Conservation (phyloP, 805 yeast species). For the Lachancea kluyveri region DNA sequence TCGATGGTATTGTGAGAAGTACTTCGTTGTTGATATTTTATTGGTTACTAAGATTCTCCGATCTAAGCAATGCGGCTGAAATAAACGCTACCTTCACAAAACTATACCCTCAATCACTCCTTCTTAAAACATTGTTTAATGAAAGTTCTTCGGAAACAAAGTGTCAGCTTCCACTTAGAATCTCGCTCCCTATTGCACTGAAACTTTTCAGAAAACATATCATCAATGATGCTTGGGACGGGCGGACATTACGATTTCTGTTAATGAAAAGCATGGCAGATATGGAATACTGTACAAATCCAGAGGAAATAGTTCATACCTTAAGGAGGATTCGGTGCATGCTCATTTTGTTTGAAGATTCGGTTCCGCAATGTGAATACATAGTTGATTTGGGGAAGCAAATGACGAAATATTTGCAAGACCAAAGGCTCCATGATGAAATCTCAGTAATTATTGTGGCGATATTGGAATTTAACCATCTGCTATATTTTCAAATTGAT, state of each 20-base stretch:
- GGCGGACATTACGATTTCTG: conserved; percentile 11
- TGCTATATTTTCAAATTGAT: conserved; percentile 3
- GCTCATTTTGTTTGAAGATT: conserved; percentile 11
- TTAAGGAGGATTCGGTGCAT: conserved; percentile 18
- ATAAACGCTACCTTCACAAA: not conserved
- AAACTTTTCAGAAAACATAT: conserved; percentile 7
- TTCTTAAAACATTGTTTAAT: not conserved
- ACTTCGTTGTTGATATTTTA: conserved; percentile 5
- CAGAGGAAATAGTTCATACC: conserved; percentile 10
- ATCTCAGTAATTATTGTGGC: conserved; percentile 8
- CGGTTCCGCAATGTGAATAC: conserved; percentile 3
- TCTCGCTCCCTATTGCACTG: conserved; percentile 9
- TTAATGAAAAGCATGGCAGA: conserved; percentile 18
- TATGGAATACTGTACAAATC: conserved; percentile 8
- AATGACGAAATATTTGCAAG: conserved; percentile 11
- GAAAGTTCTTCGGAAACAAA: not conserved
- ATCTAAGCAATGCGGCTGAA: conserved; percentile 3
- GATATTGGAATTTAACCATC: conserved; percentile 7
- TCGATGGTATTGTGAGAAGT: not conserved
- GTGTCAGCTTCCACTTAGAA: conserved; percentile 9
- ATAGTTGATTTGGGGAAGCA: conserved; percentile 7
- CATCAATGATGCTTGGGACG: not conserved
- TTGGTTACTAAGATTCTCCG: conserved; percentile 7
- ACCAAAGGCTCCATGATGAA: conserved; percentile 14
- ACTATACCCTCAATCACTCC: conserved; percentile 1